These are phyloP conservation scores for Pleurotus platypus DNA, from an alignment of 768 basidiomycete genomes.

Conservation along the genomic window DNA sequence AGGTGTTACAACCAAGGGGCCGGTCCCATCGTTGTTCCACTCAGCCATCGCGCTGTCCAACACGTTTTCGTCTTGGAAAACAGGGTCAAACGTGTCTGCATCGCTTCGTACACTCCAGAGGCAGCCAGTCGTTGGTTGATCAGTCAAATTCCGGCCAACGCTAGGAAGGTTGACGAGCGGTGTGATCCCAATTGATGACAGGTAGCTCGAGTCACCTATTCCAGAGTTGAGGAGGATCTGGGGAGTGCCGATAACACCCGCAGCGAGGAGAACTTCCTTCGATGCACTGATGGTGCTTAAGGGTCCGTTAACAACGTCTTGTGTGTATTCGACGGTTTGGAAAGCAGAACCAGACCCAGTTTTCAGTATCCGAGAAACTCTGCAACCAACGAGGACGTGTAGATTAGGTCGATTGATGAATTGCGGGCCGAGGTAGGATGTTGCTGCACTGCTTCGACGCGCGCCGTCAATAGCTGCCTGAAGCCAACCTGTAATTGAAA, in stretches of 20 bases:
- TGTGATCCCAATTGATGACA: constrained; percentile 19
- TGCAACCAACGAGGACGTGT: constrained; percentile 24
- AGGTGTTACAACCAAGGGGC: constrained; percentile 20
- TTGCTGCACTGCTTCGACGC: constrained; percentile 24
- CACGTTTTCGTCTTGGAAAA: constrained; percentile 17
- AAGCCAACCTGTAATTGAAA: constrained; percentile 18
- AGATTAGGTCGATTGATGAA: constrained; percentile 25
- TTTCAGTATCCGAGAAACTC: constrained; percentile 12
- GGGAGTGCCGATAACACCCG: constrained; percentile 32
- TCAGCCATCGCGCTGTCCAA: neutral
- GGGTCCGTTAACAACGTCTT: constrained; percentile 3
- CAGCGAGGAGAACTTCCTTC: constrained; percentile 26
- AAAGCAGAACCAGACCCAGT: constrained; percentile 7
- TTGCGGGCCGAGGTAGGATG: constrained; percentile 25
- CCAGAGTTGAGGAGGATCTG: constrained; percentile 30
- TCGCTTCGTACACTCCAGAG: constrained; percentile 23
- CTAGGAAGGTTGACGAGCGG: constrained; percentile 22
- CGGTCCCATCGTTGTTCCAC: neutral
- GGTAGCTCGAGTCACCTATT: constrained; percentile 22
- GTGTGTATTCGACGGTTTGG: constrained; percentile 16
- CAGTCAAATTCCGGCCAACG: constrained; percentile 29
- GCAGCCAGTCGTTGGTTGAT: constrained; percentile 22
- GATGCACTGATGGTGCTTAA: constrained; percentile 16
- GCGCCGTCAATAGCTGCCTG: constrained; percentile 26
- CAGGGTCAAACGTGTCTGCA: constrained; percentile 19